Percentiles rank a stretch among this genome's conserved stretches.
Conservation (phyloP, 305 asterid genomes). For the Fraxinus nigra region DNA sequence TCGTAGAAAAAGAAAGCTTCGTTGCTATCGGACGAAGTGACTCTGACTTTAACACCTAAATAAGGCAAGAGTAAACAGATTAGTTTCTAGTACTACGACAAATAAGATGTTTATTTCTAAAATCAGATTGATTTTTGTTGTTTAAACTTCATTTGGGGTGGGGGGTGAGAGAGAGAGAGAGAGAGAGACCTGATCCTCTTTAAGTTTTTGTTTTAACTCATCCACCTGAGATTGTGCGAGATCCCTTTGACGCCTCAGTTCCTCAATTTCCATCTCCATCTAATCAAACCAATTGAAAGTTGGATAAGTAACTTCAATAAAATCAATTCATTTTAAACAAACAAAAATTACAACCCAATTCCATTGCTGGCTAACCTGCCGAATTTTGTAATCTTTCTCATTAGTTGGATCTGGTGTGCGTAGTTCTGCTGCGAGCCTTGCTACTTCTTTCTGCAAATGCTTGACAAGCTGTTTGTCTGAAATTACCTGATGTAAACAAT, state of each 20-base stretch:
- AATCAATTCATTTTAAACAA: background rate
- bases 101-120: background rate
- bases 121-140: background rate
- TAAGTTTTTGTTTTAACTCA: slow-evolving; percentile 72
- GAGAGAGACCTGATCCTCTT: slow-evolving; percentile 67
- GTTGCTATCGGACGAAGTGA: slow-evolving; percentile 53
- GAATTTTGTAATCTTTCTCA: slow-evolving; percentile 72
- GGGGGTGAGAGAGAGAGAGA: too few species aligned
- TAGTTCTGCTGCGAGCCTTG: slow-evolving; percentile 84
- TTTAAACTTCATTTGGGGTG: background rate
- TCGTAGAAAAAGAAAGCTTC: slow-evolving; percentile 89
- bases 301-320: slow-evolving; percentile 17
- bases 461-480: slow-evolving; percentile 94
- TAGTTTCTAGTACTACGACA: background rate
- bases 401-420: slow-evolving; percentile 75
- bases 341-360: background rate
- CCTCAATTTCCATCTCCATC: slow-evolving; percentile 98
- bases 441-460: slow-evolving; percentile 95
- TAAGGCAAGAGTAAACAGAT: slow-evolving; percentile 3
- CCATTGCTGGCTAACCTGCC: slow-evolving; percentile 50
- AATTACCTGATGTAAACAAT: slow-evolving; percentile 54
- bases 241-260: slow-evolving; percentile 88
- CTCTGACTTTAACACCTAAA: slow-evolving; percentile 53
- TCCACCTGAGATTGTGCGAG: slow-evolving; percentile 83
- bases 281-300: slow-evolving; percentile 26